Evolutionary conservation across 192 early-diverging fungal species (phyloP), one percentile per base, ranked within the genome.

Genomic region (Coemansia sp.): DNA sequence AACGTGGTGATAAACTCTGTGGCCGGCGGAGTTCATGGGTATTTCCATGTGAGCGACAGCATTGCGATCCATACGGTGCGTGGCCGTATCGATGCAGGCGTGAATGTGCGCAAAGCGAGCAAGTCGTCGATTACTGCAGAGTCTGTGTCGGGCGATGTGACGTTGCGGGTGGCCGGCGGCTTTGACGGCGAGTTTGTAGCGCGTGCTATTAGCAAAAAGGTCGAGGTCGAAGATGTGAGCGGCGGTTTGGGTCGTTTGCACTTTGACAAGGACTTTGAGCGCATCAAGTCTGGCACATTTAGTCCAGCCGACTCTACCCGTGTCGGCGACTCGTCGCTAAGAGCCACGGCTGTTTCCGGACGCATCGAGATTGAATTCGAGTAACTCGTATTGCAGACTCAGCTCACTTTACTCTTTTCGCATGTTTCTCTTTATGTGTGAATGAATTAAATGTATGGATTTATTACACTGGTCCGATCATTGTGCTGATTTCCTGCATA

Each of bases 241-340:
- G 73, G 70, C 56, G 79, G 79, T 21, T 63, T 63, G 56, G 70
- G 57, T 67, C 79, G 74, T 56, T 60, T 81, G 73, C 79, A 73
- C 69, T 81, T 81, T 73, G 70, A 72, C 79, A 76, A 70, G 60
- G 63, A 81, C 64, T 38, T 58, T 3, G 25, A 45, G 15, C 66
- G 65, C 64, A 45, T 66, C 17, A 81, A 81, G 64, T 57, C 63
- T 25, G 79, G 79, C 37, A 75, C 74, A 23, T 76, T 70, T 65
- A 67, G 74, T 11, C 79, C 73, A 11, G 74, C 56, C 27, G 50
- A 69, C 45, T 63, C 51, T 39, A 61, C 59, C 35, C 62, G 53
- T 25, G 56, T 67, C 10, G 74, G 73, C 22, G 57, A 68, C 5
- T 75, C 79, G 3, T 47, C 60, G 38, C 70, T 81, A 4, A 59